A percentile compares a stretch with the other conserved stretches of the same genome.
These are phyloP conservation scores for Phytopythium boreale DNA, from an alignment of 352 stramenopile species.

Conservation along the genomic window DNA sequence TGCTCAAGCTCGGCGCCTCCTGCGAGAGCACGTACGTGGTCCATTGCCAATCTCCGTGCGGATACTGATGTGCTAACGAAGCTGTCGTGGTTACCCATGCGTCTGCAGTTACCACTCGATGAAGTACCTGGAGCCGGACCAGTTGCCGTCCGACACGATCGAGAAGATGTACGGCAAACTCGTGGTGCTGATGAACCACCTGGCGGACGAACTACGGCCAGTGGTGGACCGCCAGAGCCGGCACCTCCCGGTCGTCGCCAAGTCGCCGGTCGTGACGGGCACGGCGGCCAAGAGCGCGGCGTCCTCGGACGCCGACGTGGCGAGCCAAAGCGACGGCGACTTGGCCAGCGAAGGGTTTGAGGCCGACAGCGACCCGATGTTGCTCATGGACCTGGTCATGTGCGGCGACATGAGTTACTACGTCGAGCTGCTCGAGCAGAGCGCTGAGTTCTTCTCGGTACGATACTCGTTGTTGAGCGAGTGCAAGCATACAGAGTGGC, in stretches of 20 bases:
- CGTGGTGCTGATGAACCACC: constrained; percentile 53
- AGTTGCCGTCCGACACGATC: constrained; percentile 53
- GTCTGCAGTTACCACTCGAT: constrained; percentile 56
- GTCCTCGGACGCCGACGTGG: background rate
- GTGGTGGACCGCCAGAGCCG: constrained; percentile 30
- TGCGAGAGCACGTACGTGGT: constrained; percentile 60
- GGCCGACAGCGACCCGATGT: constrained; percentile 16
- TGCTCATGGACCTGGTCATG: constrained; percentile 32
- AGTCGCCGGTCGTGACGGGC: constrained; percentile 15
- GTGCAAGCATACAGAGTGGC: background rate
- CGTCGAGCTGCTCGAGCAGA: constrained; percentile 65
- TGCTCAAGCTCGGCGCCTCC: constrained; percentile 53
- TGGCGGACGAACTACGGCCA: constrained; percentile 52
- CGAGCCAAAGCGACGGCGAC: constrained; percentile 9
- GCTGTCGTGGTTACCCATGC: background rate
- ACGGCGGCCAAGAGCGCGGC: constrained; percentile 5
- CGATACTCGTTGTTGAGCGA: background rate
- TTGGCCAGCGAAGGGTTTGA: constrained; percentile 14
- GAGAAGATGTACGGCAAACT: constrained; percentile 62
- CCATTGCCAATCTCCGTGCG: no score
- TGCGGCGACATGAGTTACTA: constrained; percentile 76
- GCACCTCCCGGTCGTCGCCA: constrained; percentile 23
- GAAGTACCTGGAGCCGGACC: constrained; percentile 58
- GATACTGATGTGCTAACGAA: background rate
- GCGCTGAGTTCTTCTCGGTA: constrained; percentile 76